Percentiles rank a stretch among this genome's conserved stretches.
phyloP scores from a whole-genome alignment of 139 green algal genomes.

The Coccomyxa sp. region DNA sequence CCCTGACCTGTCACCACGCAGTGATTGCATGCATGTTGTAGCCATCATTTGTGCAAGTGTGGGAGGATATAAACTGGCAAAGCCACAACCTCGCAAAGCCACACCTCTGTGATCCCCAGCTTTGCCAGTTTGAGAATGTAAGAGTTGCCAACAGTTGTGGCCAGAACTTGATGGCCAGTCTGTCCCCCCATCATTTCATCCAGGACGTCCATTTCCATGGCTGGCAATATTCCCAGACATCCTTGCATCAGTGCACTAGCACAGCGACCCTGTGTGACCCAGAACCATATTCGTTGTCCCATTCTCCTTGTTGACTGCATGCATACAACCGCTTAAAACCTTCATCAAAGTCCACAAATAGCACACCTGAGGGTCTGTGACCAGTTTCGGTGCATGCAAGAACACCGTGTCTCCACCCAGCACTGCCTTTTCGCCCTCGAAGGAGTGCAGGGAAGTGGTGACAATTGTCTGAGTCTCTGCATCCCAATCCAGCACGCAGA shows the following conservation, averaged over 20 bases:
- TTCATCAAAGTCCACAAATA: background rate
- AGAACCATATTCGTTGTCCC: background rate
- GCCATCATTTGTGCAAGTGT: background rate
- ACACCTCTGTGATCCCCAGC: conserved; percentile 56
- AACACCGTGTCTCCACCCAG: conserved; percentile 31
- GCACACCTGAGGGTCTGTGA: conserved; percentile 48
- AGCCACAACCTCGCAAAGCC: background rate
- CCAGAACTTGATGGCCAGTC: background rate
- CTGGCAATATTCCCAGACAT: conserved; percentile 71
- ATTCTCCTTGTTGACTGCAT: background rate
- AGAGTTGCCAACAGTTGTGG: conserved; percentile 59
- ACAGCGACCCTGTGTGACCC: conserved; percentile 63
- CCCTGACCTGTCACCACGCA: conserved; percentile 40
- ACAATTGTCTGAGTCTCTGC: conserved; percentile 32
- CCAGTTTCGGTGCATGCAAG: conserved; percentile 47
- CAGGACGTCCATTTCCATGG: conserved; percentile 35
- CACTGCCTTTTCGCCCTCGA: conserved; percentile 61
- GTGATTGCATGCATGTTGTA: background rate
- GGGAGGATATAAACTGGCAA: background rate
- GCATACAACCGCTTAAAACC: background rate
- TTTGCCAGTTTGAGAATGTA: conserved; percentile 70
- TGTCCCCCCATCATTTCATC: conserved; percentile 6
- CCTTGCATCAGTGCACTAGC: conserved; percentile 68
- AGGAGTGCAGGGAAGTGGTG: conserved; percentile 76
- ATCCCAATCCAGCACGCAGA: conserved; percentile 85